Percentiles rank a stretch among this genome's conserved stretches.
Conservation (phyloP, 2,329 filamentous ascomycete species). For the Aspergillus udagawae region DNA sequence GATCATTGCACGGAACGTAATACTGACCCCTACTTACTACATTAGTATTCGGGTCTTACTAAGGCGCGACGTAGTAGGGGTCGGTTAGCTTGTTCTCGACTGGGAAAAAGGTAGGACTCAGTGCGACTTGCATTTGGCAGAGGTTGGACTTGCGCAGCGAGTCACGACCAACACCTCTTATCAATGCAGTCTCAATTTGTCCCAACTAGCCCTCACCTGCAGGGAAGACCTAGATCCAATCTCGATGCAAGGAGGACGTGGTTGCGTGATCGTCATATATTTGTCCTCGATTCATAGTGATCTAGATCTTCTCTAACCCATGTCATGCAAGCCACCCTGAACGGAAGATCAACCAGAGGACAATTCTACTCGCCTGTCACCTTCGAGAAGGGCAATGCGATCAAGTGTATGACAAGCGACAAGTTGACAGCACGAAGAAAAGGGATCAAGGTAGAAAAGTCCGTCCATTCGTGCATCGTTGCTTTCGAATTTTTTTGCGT, state of each 20-base stretch:
- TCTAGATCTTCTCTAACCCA: not conserved
- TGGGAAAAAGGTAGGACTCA: not conserved
- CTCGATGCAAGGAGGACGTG: too few species aligned
- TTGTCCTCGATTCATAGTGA: too few species aligned
- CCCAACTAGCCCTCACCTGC: not conserved
- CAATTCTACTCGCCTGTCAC: not conserved
- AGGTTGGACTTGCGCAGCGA: not conserved
- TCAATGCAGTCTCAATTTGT: too few species aligned
- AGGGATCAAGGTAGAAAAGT: not conserved
- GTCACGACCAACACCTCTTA: not conserved
- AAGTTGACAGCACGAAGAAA: not conserved
- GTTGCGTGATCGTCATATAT: too few species aligned
- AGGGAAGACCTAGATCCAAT: not conserved
- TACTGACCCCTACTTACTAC: too few species aligned
- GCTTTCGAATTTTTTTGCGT: conserved; percentile 28
- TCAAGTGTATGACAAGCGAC: not conserved
- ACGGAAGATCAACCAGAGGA: not conserved
- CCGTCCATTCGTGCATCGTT: conserved; percentile 13
- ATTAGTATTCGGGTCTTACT: too few species aligned
- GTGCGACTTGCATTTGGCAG: not conserved
- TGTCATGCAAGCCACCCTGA: not conserved
- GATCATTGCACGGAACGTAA: not conserved
- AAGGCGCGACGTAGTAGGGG: too few species aligned
- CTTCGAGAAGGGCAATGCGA: not conserved
- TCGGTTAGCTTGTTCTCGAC: not conserved